phyloP scores from a whole-genome alignment of 345 rosid genomes.

The Citrus inodora region DNA sequence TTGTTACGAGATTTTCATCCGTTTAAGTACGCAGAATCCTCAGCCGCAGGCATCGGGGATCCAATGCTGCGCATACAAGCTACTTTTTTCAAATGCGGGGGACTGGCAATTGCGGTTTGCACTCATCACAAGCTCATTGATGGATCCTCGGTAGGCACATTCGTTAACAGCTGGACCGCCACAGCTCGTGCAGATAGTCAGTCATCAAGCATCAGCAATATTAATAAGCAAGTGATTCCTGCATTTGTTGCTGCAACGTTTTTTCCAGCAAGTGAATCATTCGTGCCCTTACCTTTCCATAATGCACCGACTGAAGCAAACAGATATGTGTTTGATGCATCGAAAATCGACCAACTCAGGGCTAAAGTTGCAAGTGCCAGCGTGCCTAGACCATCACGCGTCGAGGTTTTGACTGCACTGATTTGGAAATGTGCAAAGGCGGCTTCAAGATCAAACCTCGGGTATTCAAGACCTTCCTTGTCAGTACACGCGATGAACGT shows the following conservation, averaged over 20 bases:
- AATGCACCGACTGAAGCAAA: background rate
- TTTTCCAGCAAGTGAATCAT: background rate
- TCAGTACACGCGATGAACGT: constrained; percentile 3
- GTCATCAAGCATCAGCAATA: no score
- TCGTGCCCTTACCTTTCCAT: background rate
- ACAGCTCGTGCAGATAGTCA: background rate
- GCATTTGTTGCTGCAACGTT: background rate
- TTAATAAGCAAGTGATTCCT: background rate
- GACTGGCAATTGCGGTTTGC: background rate
- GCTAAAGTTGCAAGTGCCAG: constrained; percentile 9
- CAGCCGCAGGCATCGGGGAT: background rate
- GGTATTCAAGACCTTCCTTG: background rate
- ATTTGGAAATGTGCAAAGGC: constrained; percentile 22
- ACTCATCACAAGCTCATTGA: background rate
- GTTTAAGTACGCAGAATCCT: background rate
- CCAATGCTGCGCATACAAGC: background rate
- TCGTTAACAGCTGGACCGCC: background rate
- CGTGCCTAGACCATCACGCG: constrained; percentile 24
- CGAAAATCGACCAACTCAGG: constrained; percentile 23
- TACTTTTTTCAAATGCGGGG: background rate
- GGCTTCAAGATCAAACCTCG: constrained; percentile 2
- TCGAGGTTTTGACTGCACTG: constrained; percentile 29
- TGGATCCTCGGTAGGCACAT: background rate
- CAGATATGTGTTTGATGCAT: constrained; percentile 17
- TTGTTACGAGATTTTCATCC: constrained; percentile 16